Evolutionary conservation across 2,329 filamentous ascomycete genomes (phyloP).

Genomic region (Orbilia blumenaviensis): DNA sequence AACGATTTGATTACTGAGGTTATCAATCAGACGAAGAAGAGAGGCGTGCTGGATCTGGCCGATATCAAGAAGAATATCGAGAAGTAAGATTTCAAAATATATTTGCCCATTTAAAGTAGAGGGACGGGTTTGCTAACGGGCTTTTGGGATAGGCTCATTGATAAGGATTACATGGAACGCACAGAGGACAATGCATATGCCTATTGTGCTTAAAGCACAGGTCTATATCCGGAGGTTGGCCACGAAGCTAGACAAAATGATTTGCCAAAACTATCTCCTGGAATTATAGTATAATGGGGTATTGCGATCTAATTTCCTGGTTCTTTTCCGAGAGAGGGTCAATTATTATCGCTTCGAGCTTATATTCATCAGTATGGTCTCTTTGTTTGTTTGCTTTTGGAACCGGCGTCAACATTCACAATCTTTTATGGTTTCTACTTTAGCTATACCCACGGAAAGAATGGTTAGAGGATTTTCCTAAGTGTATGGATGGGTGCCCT

Average conservation of each 20-base stretch:
- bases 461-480: background rate
- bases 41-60: conserved; percentile 82
- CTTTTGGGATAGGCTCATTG: conserved; percentile 72
- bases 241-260: no score
- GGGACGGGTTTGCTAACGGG: conserved; percentile 56
- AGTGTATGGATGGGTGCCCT: background rate
- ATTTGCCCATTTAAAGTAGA: background rate
- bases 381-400: background rate
- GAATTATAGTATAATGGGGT: no score
- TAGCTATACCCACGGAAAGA: conserved; percentile 13
- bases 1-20: conserved; percentile 89
- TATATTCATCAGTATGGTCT: background rate
- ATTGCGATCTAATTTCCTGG: background rate
- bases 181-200: conserved; percentile 75
- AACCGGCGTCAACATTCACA: background rate
- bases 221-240: background rate
- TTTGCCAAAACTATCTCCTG: background rate
- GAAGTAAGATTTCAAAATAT: conserved; percentile 68
- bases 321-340: background rate
- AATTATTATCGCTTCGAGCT: background rate
- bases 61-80: conserved; percentile 99
- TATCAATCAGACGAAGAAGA: conserved; percentile 85
- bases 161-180: conserved; percentile 91
- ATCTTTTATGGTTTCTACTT: conserved; percentile 3
- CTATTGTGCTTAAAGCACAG: conserved; percentile 70